Evolutionary conservation across 2,329 filamentous ascomycete species (phyloP).

Genomic region (Aureobasidium sp.): DNA sequence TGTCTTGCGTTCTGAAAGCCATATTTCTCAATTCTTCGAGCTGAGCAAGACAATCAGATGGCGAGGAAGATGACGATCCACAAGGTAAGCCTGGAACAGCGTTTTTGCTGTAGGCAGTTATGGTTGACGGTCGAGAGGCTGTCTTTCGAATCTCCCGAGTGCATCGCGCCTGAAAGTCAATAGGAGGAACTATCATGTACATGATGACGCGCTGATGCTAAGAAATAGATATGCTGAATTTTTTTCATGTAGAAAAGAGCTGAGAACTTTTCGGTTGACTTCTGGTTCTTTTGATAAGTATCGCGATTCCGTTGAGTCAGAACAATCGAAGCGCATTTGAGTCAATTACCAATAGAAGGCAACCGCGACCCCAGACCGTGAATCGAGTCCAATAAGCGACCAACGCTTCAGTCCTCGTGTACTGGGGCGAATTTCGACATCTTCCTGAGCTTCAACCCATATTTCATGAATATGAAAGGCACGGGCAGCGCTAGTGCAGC

Average conservation of each 20-base stretch:
- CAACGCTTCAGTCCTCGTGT: constrained; percentile 1
- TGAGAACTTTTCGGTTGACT: background rate
- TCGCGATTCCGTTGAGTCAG: background rate
- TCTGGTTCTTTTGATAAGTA: background rate
- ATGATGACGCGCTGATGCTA: background rate
- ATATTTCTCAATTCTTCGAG: background rate
- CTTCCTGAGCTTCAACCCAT: constrained; percentile 34
- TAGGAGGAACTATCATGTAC: background rate
- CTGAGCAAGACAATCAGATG: background rate
- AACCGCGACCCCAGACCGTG: background rate
- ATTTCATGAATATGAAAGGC: constrained; percentile 41
- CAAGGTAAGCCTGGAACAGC: background rate
- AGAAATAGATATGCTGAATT: no score
- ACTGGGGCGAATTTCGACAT: constrained; percentile 37
- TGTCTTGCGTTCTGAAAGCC: background rate
- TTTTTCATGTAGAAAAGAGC: background rate
- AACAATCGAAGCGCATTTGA: background rate
- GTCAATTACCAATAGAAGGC: background rate
- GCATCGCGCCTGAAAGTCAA: background rate
- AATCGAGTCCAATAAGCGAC: background rate
- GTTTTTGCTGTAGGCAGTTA: background rate
- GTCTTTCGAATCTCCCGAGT: background rate
- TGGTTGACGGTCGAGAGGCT: background rate
- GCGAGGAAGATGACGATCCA: background rate
- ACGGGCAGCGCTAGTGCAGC: constrained; percentile 35